Percentiles rank a stretch among this genome's conserved stretches.
Evolutionary conservation across 176 grass and related monocot genomes (phyloP).

Genomic region (Lolium rigidum): DNA sequence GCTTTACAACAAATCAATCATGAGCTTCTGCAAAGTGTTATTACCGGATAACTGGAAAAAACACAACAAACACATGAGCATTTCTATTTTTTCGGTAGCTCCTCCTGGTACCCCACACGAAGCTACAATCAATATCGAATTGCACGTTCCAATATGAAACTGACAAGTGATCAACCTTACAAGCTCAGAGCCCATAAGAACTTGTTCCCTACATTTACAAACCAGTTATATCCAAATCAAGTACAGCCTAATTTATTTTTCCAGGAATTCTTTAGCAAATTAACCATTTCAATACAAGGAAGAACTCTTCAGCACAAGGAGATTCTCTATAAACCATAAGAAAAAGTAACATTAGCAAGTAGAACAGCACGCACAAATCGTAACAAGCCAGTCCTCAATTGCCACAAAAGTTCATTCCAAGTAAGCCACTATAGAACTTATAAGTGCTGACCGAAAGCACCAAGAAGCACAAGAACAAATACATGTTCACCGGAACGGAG

Average conservation of each 20-base stretch:
- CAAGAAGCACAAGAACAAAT: neutral
- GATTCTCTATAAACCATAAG: neutral
- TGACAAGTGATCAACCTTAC: constrained; percentile 28
- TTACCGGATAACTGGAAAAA: neutral
- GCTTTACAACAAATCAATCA: constrained; percentile 29
- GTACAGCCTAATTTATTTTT: neutral
- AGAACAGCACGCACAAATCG: neutral
- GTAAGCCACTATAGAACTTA: neutral
- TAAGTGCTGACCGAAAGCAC: neutral
- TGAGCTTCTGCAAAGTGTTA: constrained; percentile 29
- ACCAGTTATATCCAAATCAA: neutral
- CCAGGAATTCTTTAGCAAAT: constrained; percentile 9
- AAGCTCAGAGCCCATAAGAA: constrained; percentile 14
- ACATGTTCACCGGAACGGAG: neutral
- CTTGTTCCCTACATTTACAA: neutral
- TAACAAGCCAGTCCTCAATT: constrained; percentile 12
- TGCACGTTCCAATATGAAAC: neutral
- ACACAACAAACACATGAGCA: neutral
- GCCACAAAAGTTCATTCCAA: neutral
- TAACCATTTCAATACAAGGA: neutral
- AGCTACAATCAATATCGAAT: neutral
- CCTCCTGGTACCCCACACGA: neutral
- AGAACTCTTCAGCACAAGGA: neutral
- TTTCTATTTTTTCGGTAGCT: constrained; percentile 7
- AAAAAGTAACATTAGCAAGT: neutral